A percentile compares a stretch with the other conserved stretches of the same genome.
Conservation (phyloP, 2,329 filamentous ascomycete species). For the Lachnellula subtilissima region DNA sequence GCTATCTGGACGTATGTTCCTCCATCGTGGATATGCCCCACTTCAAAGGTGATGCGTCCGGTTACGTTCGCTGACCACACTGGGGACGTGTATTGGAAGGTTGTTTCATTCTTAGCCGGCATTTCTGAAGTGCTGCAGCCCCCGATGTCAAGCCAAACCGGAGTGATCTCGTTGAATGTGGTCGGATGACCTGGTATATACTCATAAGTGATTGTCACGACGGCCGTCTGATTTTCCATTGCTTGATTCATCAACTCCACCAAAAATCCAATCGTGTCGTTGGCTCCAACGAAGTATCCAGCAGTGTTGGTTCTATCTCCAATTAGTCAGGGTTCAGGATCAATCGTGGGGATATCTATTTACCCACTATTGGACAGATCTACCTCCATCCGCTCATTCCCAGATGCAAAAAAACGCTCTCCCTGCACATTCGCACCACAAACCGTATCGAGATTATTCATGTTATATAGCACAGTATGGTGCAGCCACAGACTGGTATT, state of each 20-base stretch:
- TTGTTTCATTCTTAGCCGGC: not conserved
- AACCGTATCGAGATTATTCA: not conserved
- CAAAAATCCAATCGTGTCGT: not conserved
- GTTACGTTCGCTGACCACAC: not conserved
- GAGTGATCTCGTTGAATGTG: not conserved
- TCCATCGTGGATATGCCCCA: constrained; percentile 8
- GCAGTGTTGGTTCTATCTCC: constrained; percentile 1
- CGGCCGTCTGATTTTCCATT: not conserved
- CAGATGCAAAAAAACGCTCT: constrained; percentile 6
- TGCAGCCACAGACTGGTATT: constrained; percentile 32
- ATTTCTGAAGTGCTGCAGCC: not conserved
- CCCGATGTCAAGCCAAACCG: constrained; percentile 9
- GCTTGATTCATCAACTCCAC: constrained; percentile 7
- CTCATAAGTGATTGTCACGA: constrained; percentile 13
- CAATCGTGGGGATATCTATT: not conserved
- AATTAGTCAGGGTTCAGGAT: not conserved
- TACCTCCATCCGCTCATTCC: constrained; percentile 5
- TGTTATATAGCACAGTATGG: constrained; percentile 6
- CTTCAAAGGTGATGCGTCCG: not conserved
- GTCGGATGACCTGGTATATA: constrained; percentile 2
- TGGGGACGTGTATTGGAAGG: not conserved
- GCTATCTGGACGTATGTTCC: not conserved
- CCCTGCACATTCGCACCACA: not conserved
- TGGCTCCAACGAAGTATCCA: constrained; percentile 4
- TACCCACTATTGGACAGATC: constrained; percentile 4